Evolutionary conservation across 2,329 filamentous ascomycete species (phyloP).

Genomic region (Fusarium buharicum): DNA sequence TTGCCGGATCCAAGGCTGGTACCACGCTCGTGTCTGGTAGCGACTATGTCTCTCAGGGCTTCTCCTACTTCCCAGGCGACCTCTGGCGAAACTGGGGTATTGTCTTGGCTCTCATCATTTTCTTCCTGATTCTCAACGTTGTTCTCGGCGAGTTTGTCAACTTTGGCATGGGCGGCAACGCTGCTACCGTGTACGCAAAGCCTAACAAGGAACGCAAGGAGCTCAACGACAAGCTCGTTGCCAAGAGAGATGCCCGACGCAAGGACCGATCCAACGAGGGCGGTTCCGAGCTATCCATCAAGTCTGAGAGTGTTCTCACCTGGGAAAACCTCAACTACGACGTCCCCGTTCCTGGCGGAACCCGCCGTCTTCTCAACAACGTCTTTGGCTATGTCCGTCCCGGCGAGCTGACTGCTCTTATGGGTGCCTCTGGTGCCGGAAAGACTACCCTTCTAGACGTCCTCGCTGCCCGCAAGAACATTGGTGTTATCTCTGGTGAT

Average conservation of each 20-base stretch:
- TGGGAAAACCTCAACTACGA: conserved; percentile 89
- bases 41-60: conserved; percentile 75
- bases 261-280: conserved; percentile 58
- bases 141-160: conserved; percentile 81
- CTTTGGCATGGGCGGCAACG: conserved; percentile 82
- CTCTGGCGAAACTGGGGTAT: conserved; percentile 90
- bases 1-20: conserved; percentile 76
- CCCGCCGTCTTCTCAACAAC: conserved; percentile 64
- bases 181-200: conserved; percentile 79
- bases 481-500: conserved; percentile 67
- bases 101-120: conserved; percentile 77
- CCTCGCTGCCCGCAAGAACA: conserved; percentile 69
- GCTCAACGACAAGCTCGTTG: conserved; percentile 70
- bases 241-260: conserved; percentile 68
- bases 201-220: conserved; percentile 73
- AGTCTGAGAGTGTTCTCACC: conserved; percentile 76
- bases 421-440: conserved; percentile 86
- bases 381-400: conserved; percentile 78
- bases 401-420: conserved; percentile 79
- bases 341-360: conserved; percentile 68
- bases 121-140: conserved; percentile 80
- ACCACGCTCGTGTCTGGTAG: conserved; percentile 70
- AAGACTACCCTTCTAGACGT: conserved; percentile 89
- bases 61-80: conserved; percentile 72
- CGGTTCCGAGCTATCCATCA: conserved; percentile 64